A percentile compares a stretch with the other conserved stretches of the same genome.
These are phyloP conservation scores for Brassica incana DNA, from an alignment of 345 rosid species.

Conservation along the genomic window DNA sequence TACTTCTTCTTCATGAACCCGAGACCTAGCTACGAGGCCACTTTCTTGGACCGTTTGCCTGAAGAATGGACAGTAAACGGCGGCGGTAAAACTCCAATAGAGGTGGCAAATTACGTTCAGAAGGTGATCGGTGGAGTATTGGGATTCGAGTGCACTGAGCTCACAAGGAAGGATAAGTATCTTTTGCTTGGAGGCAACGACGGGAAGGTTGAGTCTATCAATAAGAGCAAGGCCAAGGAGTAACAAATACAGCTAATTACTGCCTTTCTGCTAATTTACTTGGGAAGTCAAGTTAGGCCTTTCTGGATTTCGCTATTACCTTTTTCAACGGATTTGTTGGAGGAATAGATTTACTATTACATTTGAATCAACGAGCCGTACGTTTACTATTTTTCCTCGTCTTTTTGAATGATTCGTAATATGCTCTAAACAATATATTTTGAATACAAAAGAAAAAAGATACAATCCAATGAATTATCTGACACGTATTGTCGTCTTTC, in stretches of 20 bases:
- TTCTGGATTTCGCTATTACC: background rate
- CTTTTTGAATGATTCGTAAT: background rate
- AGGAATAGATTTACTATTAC: slow-evolving; percentile 6
- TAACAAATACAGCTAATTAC: background rate
- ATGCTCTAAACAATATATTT: background rate
- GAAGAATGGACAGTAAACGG: slow-evolving; percentile 75
- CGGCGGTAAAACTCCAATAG: slow-evolving; percentile 83
- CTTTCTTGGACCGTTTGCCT: slow-evolving; percentile 84
- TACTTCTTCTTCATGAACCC: slow-evolving; percentile 98
- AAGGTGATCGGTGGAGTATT: slow-evolving; percentile 66
- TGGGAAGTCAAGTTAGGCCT: slow-evolving; percentile 26
- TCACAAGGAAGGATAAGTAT: slow-evolving; percentile 91
- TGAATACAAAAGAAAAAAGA: background rate
- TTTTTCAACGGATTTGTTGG: background rate
- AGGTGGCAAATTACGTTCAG: slow-evolving; percentile 96
- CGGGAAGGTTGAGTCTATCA: slow-evolving; percentile 88
- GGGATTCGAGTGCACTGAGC: slow-evolving; percentile 79
- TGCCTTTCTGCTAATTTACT: slow-evolving; percentile 16
- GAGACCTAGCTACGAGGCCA: slow-evolving; percentile 75
- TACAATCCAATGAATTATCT: background rate
- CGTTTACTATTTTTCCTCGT: background rate
- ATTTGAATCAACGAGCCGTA: background rate
- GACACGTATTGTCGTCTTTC: background rate
- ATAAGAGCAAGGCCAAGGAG: slow-evolving; percentile 42
- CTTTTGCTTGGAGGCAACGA: slow-evolving; percentile 86